Base-by-base conservation (phyloP, 768 basidiomycete genomes). In the Serendipita vermifera region DNA sequence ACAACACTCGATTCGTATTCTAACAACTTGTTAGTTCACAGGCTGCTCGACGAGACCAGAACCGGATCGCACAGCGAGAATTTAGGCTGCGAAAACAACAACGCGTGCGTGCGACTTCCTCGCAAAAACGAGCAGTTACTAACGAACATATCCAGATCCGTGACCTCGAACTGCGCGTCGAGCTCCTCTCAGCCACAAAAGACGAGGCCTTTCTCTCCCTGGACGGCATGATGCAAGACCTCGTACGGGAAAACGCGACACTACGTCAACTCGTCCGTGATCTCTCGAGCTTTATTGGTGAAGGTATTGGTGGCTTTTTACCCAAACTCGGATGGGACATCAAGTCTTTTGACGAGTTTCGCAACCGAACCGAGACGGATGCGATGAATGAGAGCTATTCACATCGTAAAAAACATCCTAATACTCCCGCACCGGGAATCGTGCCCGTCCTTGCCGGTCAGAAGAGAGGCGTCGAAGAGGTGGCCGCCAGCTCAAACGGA, bases 121-220 rank as follows among this genome's bases (percentile, higher is more conserved):
- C 24, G 26, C 38, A 20, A 27, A 22, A 33, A 4, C 33, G 20
- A 15, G 5, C 3, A 6, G 3, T 40, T 24, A n/a, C 33, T 17
- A 11, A 17, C 17, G 17, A 38, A 39, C 39, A 17, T 32, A 32
- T 36, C 48, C 62, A 96, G 88, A 92, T 96, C 68, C 87, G 91
- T 20, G 92, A 96, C 70, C 80, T 96, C 33, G 92, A 96, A 71
- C 91, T 91, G 17, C 80, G 87, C 40, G 89, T 96, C n/a, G 91
- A 93, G 69, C 82, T 96, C 5, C 77, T 96, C 15, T 94, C 91
- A 3, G 90, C 88, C 17, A 87, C 87, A 38, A 83, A 90, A 64
- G 92, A 92, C 74, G 88, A 94, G 68, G 82, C 88, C 4, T 72
- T 89, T 55, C 79, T 78, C 27, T 85, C 92, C 67, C 77, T 92